Evolutionary conservation across 345 rosid species (phyloP).

Genomic region (Eucalyptus pauciflora): DNA sequence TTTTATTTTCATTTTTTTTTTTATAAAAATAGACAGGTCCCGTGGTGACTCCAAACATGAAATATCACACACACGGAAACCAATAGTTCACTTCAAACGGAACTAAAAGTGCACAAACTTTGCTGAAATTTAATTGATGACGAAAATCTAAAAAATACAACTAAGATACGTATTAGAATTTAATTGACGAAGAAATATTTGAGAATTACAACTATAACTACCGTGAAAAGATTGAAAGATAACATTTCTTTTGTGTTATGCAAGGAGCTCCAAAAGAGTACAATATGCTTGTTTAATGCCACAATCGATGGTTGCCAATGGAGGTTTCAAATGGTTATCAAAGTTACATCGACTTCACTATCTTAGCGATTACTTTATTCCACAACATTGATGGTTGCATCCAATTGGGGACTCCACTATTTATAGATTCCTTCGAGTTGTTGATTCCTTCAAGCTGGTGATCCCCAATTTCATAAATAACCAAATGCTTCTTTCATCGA

Average conservation of each 20-base stretch:
- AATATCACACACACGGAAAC: background rate
- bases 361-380: background rate
- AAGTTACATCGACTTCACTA: background rate
- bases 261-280: background rate
- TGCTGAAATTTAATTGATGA: background rate
- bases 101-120: background rate
- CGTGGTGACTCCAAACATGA: background rate
- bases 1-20: background rate
- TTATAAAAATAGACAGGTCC: background rate
- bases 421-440: background rate
- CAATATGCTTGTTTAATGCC: background rate
- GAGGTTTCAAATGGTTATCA: background rate
- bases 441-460: background rate
- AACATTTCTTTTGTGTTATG: background rate
- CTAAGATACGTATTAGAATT: background rate
- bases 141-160: background rate
- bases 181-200: background rate
- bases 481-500: background rate
- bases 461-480: too few species aligned
- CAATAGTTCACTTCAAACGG: background rate
- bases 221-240: background rate
- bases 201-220: background rate
- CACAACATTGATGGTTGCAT: background rate
- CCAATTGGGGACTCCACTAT: background rate
- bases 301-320: background rate